These are phyloP conservation scores for maize (Zea mays) DNA, from an alignment of 176 grass and related monocot species.

Conservation along the genomic window Zm-B73-REFERENCE-NAM-5.0 NC_050100.1:222539501-222540000, in stretches of 20 bases:
- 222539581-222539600: too few relatives aligned
- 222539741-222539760: background rate
- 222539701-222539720: background rate
- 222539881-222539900: background rate
- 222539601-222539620: conserved; percentile 56
- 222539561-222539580: too few relatives aligned
- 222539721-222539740: background rate
- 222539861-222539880: background rate
- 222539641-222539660: conserved; percentile 2
- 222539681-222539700: background rate
- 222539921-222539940: too few relatives aligned
- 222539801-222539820: background rate
- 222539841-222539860: background rate
- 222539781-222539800: background rate
- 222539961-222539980: background rate
- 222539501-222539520: too few relatives aligned
- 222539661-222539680: background rate
- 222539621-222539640: conserved; percentile 51
- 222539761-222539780: background rate
- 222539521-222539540: too few relatives aligned
- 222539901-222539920: background rate
- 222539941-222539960: background rate
- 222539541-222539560: too few relatives aligned
- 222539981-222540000: background rate
- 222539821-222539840: background rate